These are phyloP conservation scores for Claviceps sp. DNA, from an alignment of 2,329 filamentous ascomycete species.

Conservation along the genomic window DNA sequence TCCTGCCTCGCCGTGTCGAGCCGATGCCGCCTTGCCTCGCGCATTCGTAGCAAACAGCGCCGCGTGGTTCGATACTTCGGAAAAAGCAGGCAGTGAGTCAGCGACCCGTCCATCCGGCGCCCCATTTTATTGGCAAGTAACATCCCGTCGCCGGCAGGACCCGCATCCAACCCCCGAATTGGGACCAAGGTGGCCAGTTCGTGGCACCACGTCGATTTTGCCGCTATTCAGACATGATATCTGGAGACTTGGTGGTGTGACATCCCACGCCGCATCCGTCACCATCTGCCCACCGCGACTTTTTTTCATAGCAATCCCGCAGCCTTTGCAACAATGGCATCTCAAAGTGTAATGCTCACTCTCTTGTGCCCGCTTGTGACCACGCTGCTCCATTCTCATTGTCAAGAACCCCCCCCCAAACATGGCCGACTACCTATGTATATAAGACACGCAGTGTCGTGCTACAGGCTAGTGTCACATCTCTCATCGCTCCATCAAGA, in stretches of 20 bases:
- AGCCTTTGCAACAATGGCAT: too few relatives aligned
- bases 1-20: not conserved
- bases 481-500: not conserved
- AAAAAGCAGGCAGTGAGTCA: not conserved
- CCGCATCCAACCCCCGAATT: not conserved
- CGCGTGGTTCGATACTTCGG: constrained; percentile 3
- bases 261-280: not conserved
- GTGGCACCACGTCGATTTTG: constrained; percentile 1
- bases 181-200: not conserved
- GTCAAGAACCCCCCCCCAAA: not conserved
- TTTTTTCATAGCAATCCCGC: not conserved
- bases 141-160: not conserved
- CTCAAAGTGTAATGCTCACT: too few relatives aligned
- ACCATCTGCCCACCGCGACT: constrained; percentile 4
- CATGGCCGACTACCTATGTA: not conserved
- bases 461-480: not conserved
- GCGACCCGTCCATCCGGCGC: not conserved
- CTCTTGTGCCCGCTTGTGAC: not conserved
- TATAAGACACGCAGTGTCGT: not conserved
- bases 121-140: not conserved
- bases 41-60: too few relatives aligned
- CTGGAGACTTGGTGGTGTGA: constrained; percentile 2
- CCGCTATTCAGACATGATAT: not conserved
- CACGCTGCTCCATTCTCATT: not conserved
- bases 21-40: too few relatives aligned